Base-by-base conservation (phyloP, 1,139 yeast species). In the Saccharomyces hybrid region DNA sequence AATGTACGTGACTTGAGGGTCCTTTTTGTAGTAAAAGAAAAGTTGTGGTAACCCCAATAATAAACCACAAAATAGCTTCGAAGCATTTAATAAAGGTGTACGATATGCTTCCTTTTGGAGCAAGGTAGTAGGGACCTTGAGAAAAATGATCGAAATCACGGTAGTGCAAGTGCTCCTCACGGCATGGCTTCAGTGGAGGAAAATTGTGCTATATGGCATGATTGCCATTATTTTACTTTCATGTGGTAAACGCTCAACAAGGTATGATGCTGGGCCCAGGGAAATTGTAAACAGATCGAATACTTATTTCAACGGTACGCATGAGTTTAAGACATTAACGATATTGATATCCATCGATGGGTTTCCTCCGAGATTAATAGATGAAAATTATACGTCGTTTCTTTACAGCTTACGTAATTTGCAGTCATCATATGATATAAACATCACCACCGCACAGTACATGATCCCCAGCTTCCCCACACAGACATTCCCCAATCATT, bases 391-490 rank as follows among this genome's bases (percentile, higher is more conserved):
- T 47, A 90, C 97, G 0, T 97, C 98, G 0, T 74, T 82, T 46
- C 66, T 91, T 67, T 85, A 86, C 64, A 71, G 53, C 34, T 49
- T 66, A 50, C 60, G 56, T 51, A 53, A 59, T 3, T 44, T 58
- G 51, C 32, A 75, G 14, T 71, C 86, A 68, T 70, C 82, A 62
- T 64, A 76, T 8, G 73, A 78, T 27, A 83, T 78, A 24, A 81
- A 78, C 60, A 87, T 87, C 4, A 82, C 95, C 2, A 52, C 54
- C 21, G 50, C 61, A 4, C 97, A 97, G 0, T 88, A 81, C 65
- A 87, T 91, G 93, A 73, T 72, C 2, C 96, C 97, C 0, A 80
- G 89, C 4, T 90, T 90, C 69, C 97, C 97, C 1, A 81, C 95
- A 0, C 87, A 90, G 44, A 88, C 96, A 0, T 88, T 88, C 64